Evolutionary conservation across 2,329 filamentous ascomycete species (phyloP), one percentile per base, ranked within the genome.

Genomic region (Aspergillus carbonarius): DNA sequence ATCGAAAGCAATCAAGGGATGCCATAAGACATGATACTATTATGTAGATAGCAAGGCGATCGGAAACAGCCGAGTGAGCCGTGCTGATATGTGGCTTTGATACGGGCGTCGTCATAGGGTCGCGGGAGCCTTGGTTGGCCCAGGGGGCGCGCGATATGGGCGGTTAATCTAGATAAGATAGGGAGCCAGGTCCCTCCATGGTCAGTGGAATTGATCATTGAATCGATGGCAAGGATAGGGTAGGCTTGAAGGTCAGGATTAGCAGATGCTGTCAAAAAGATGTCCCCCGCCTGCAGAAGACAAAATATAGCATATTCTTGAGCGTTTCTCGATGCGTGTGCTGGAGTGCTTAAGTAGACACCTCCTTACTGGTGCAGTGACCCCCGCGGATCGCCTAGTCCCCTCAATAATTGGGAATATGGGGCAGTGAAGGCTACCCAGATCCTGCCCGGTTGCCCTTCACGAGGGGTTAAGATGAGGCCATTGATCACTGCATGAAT

Each of bases 321-420:
- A 40, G 12, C 23, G 30, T 12, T 23, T 42, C 39, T 42, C 18
- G 20, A 42, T 42, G 39, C 39, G 23, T 30, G 42, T 47, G 42
- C 42, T 27, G 42, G 35, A 32, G 35, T 47, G 23, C 13, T 15
- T 47, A 20, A 18, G 8, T 9, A 47, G 27, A 13, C 18, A 42
- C 44, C 44, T 48, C 44, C 44, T 48, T 48, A 48, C 44, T 42
- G 18, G 44, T 48, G 44, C 44, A 30, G 44, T 48, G 23, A 30
- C 44, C 44, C 44, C 44, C 44, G 44, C 44, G 44, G 44, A 48
- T 48, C 44, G 44, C 44, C 23, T 48, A 48, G 44, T 48, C 44
- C 44, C 44, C 44, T 48, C 44, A 48, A 48, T 48, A 30, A 48
- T 48, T 48, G 44, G 23, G 44, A 48, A 48, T 48, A 48, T 30